phyloP scores from a whole-genome alignment of 768 basidiomycete genomes.

The Phlebiopsis gigantea region DNA sequence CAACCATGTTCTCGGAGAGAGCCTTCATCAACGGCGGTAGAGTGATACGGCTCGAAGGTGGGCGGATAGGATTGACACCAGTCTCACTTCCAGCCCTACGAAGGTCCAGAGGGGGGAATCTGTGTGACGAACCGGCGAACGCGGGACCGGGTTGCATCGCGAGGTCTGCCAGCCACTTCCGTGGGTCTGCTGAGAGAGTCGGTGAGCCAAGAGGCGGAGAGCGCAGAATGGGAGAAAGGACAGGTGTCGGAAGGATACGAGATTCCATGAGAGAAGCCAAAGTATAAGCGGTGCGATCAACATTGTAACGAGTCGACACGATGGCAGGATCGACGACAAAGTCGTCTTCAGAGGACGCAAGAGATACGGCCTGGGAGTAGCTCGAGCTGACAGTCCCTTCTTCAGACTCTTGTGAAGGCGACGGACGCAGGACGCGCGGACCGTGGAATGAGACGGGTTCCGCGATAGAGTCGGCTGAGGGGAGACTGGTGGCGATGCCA shows the following conservation, averaged over 20 bases:
- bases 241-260: neutral
- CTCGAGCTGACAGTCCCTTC: neutral
- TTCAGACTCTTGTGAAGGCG: neutral
- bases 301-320: too few species aligned
- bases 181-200: conserved; percentile 1
- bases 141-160: conserved; percentile 9
- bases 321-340: neutral
- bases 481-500: neutral
- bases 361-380: neutral
- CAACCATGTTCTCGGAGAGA: conserved; percentile 2
- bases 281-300: neutral
- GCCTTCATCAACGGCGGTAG: conserved; percentile 14
- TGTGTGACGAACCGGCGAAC: neutral
- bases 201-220: neutral
- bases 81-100: conserved; percentile 6
- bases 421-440: neutral
- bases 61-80: neutral
- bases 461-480: neutral
- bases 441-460: neutral
- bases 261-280: neutral
- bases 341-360: neutral
- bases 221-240: neutral
- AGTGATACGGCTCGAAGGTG: neutral
- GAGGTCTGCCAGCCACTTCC: conserved; percentile 7
- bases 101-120: neutral